phyloP scores from a whole-genome alignment of 73 alveolate species.

The Paramecium caudatum region DNA sequence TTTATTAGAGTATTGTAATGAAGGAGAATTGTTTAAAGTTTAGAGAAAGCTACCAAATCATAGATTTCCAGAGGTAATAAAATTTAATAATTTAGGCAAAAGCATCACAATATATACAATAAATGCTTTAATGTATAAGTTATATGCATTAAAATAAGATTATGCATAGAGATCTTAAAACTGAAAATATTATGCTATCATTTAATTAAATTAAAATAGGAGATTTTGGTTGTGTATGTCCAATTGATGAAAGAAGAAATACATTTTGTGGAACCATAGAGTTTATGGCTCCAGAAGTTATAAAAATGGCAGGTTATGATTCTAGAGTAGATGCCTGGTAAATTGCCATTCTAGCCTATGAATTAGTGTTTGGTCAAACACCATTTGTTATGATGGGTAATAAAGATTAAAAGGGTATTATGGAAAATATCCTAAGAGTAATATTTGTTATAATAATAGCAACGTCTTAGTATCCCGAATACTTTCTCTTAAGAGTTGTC shows the following conservation, averaged over 20 bases:
- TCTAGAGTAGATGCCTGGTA: constrained; percentile 78
- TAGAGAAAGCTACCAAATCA: constrained; percentile 35
- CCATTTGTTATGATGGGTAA: constrained; percentile 62
- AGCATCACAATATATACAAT: constrained; percentile 41
- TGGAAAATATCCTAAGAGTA: constrained; percentile 44
- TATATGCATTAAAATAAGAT: constrained; percentile 63
- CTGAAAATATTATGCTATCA: constrained; percentile 73
- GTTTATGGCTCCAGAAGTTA: constrained; percentile 91
- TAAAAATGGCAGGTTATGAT: constrained; percentile 85
- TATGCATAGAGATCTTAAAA: constrained; percentile 72
- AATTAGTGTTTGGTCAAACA: constrained; percentile 71
- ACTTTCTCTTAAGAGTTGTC: constrained; percentile 32
- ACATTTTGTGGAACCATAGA: constrained; percentile 90
- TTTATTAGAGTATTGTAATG: constrained; percentile 80
- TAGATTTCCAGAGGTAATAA: constrained; percentile 48
- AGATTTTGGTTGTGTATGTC: constrained; percentile 79
- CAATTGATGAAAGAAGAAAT: constrained; percentile 75
- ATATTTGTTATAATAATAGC: neutral
- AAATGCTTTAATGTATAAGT: constrained; percentile 25
- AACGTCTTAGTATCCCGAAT: constrained; percentile 8
- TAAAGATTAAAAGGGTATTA: constrained; percentile 17
- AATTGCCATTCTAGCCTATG: constrained; percentile 75
- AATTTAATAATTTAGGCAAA: neutral
- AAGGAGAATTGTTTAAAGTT: constrained; percentile 78
- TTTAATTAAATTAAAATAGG: constrained; percentile 70